Evolutionary conservation across 2,329 filamentous ascomycete genomes (phyloP), one percentile per base, ranked within the genome.

Genomic region (Trichoderma koningiopsis): DNA sequence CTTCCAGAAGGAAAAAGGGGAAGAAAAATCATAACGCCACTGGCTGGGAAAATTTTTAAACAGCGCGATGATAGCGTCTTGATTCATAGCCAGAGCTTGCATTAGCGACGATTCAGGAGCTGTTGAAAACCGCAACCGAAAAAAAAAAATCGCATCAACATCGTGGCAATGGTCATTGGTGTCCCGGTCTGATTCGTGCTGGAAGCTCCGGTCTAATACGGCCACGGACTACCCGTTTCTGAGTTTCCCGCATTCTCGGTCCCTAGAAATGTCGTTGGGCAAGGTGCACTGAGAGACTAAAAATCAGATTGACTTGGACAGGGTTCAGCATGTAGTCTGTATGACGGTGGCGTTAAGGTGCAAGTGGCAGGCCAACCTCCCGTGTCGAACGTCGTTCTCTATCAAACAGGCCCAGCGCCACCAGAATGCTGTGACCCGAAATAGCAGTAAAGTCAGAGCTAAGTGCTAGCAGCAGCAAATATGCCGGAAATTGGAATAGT

Each of bases 341-440:
- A 64, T 52, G 49, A 56, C 61, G 7, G 61, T 64, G 61, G 61
- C 61, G 61, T 64, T 24, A 64, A 64, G 52, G 49, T 64, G 33
- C 49, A 58, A 35, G 29, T 58, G 40, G 37, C 37, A 58, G 29
- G 29, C 63, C 55, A 66, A 57, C 55, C 29, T 66, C 63, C 63
- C 52, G 37, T 35, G 29, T 66, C 33, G 27, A 49, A 66, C 43
- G 53, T 58, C 49, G 49, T 55, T 64, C 61, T 49, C 16, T 49
- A 33, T 56, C 49, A 64, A n/a, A 64, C 61, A 64, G 31, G 61
- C 49, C 49, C 49, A 19, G 61, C 22, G 49, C 11, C 49, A 27
- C 52, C 16, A 40, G 37, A 49, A 40, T 52, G 61, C 49, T 56
- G 49, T 56, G 49, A 56, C 61, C 61, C 49, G 40, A 19, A 40